Base-by-base conservation (phyloP, 768 basidiomycete species). In the Rhodotorula taiwanensis region DNA sequence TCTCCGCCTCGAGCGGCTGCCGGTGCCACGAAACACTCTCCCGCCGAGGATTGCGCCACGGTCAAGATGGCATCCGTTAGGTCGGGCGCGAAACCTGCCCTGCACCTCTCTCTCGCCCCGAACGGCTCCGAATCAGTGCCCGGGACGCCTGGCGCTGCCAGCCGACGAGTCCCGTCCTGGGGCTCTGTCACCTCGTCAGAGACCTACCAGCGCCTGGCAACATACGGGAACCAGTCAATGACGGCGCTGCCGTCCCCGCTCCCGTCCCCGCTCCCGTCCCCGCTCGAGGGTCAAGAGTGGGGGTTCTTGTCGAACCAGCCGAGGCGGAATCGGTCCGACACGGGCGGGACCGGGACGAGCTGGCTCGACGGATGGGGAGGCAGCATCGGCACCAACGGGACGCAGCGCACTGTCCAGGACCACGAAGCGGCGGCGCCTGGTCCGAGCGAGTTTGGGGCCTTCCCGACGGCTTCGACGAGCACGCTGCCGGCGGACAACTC, bases 111-210 rank as follows among this genome's bases (percentile, higher is more conserved):
- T 21, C 44, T 60, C 43, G n/a, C 59, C 3, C 49, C 41, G 21
- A 31, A 16, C 18, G 21, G 9, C 15, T 6, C 50, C 7, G 10
- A 39, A 4, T 8, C 42, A 5, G 21, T 27, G 20, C 9, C 48
- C 5, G 9, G 48, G 3, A 11, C 36, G 4, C 21, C 45, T 11
- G 28, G 4, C 31, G 43, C 61, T 21, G 27, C 3, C 30, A 28
- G 39, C 5, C 61, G 66, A 1, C 58, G 66, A 21, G n/a, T 60
- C 33, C 33, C 62, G 1, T 63, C 62, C 14, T 68, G 66, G 66
- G 66, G 66, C 14, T 68, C 56, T 0, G 39, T 31, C 41, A 36
- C 55, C 10, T 39, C 36, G 9, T 31, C 42, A 44, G 62, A 63
- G 5, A 57, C 66, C 23, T 55, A 47, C 15, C 43, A 48, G 31